phyloP scores from a whole-genome alignment of 2,329 filamentous ascomycete genomes.

The Thermothelomyces thermophilus region DNA sequence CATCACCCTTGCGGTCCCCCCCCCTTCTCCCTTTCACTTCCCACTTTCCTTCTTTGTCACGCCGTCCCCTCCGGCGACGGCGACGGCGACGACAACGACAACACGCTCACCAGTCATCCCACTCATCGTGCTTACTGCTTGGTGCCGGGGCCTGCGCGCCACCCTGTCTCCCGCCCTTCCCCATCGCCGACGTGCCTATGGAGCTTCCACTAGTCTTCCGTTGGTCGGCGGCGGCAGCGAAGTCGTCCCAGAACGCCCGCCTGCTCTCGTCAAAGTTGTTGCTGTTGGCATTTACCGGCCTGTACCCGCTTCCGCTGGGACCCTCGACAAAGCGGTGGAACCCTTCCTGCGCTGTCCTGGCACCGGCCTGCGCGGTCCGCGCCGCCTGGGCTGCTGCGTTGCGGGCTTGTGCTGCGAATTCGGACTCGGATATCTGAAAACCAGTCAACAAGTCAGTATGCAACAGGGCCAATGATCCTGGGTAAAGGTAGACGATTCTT shows the following conservation, averaged over 20 bases:
- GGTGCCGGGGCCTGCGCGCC: conserved; percentile 24
- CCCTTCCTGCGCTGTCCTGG: conserved; percentile 61
- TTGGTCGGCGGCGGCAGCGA: conserved; percentile 63
- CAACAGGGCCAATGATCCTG: neutral
- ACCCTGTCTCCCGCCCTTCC: conserved; percentile 38
- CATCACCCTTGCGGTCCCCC: neutral
- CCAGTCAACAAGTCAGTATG: conserved; percentile 1
- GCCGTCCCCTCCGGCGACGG: too few relatives aligned
- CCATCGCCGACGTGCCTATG: conserved; percentile 55
- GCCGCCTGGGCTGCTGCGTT: conserved; percentile 59
- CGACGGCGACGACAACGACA: neutral
- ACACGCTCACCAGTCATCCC: conserved; percentile 53
- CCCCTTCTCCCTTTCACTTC: too few relatives aligned
- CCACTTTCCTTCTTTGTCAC: too few relatives aligned
- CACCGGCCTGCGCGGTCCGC: conserved; percentile 51
- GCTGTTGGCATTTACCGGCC: conserved; percentile 33
- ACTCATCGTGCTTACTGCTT: conserved; percentile 49
- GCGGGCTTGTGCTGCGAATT: conserved; percentile 63
- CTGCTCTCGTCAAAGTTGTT: conserved; percentile 52
- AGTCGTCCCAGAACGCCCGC: conserved; percentile 88
- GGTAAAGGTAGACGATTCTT: neutral
- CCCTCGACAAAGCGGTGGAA: conserved; percentile 88
- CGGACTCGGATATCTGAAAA: conserved; percentile 66
- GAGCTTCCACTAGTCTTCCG: conserved; percentile 38
- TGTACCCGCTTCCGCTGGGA: conserved; percentile 34